Evolutionary conservation across 495 filamentous ascomycete genomes (phyloP).

Genomic region (Jackrogersella multiformis): DNA sequence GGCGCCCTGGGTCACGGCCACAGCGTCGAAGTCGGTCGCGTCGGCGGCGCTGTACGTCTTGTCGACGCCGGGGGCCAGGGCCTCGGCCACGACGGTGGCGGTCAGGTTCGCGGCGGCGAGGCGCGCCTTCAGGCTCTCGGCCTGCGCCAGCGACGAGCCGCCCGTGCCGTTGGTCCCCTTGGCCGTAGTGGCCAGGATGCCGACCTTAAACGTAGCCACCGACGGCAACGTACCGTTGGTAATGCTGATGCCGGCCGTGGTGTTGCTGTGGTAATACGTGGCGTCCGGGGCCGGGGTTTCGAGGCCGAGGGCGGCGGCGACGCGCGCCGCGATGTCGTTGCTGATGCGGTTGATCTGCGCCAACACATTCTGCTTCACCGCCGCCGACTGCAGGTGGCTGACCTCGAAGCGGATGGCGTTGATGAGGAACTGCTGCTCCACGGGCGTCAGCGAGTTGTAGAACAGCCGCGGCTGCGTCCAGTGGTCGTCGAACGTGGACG

Average conservation of each 20-base stretch:
- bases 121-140: constrained; percentile 54
- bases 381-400: constrained; percentile 63
- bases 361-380: constrained; percentile 71
- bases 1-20: constrained; percentile 69
- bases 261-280: constrained; percentile 76
- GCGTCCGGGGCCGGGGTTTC: constrained; percentile 65
- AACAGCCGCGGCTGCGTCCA: constrained; percentile 82
- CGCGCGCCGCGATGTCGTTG: constrained; percentile 73
- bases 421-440: constrained; percentile 79
- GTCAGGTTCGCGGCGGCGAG: constrained; percentile 62
- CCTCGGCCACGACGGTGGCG: constrained; percentile 71
- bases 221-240: constrained; percentile 66
- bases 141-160: too few species aligned
- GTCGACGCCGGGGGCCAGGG: constrained; percentile 63
- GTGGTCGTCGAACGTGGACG: constrained; percentile 74
- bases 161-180: constrained; percentile 47
- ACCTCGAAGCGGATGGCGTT: constrained; percentile 82
- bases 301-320: constrained; percentile 70
- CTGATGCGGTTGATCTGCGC: constrained; percentile 75
- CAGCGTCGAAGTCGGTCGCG: constrained; percentile 75
- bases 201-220: constrained; percentile 72
- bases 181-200: constrained; percentile 63
- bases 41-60: constrained; percentile 77
- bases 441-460: constrained; percentile 75
- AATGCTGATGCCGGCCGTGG: constrained; percentile 68